These are phyloP conservation scores for Mycena vitilis DNA, from an alignment of 768 basidiomycete genomes.

Conservation along the genomic window DNA sequence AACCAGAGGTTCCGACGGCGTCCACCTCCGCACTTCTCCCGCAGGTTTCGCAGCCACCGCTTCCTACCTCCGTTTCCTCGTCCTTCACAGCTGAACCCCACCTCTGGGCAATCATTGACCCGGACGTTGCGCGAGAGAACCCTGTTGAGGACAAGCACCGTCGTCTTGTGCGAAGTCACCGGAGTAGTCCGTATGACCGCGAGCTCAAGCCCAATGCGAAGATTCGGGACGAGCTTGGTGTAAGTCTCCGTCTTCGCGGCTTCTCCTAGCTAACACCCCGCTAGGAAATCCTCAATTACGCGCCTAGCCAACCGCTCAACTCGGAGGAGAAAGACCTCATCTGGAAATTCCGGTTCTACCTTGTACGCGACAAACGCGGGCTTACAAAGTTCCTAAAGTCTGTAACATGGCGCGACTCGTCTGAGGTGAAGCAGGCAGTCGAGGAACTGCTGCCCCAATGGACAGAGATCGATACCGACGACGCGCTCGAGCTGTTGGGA, in stretches of 20 bases:
- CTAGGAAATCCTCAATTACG: constrained; percentile 90
- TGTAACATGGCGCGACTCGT: constrained; percentile 96
- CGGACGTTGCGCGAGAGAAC: constrained; percentile 91
- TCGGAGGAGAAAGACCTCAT: constrained; percentile 96
- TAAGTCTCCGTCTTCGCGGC: constrained; percentile 51
- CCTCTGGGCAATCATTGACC: constrained; percentile 91
- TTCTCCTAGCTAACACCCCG: constrained; percentile 1
- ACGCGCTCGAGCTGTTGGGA: constrained; percentile 94
- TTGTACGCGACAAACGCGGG: constrained; percentile 90
- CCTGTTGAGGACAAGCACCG: constrained; percentile 98
- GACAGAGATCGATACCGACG: constrained; percentile 97
- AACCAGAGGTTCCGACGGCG: constrained; percentile 66
- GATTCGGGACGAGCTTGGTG: constrained; percentile 91
- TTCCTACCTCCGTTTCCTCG: constrained; percentile 57
- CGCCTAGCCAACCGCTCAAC: constrained; percentile 87
- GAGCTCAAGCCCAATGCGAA: constrained; percentile 98
- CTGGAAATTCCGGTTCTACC: constrained; percentile 99
- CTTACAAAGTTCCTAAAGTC: constrained; percentile 98
- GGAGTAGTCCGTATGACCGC: constrained; percentile 93
- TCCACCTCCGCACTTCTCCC: constrained; percentile 56
- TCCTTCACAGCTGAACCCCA: constrained; percentile 73
- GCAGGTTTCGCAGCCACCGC: constrained; percentile 55
- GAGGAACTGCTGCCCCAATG: constrained; percentile 95
- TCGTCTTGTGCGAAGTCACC: constrained; percentile 91
- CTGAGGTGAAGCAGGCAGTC: constrained; percentile 97